Percentiles rank a stretch among this genome's conserved stretches.
phyloP scores from a whole-genome alignment of 495 filamentous ascomycete species.

The Pyrenula massariospora region DNA sequence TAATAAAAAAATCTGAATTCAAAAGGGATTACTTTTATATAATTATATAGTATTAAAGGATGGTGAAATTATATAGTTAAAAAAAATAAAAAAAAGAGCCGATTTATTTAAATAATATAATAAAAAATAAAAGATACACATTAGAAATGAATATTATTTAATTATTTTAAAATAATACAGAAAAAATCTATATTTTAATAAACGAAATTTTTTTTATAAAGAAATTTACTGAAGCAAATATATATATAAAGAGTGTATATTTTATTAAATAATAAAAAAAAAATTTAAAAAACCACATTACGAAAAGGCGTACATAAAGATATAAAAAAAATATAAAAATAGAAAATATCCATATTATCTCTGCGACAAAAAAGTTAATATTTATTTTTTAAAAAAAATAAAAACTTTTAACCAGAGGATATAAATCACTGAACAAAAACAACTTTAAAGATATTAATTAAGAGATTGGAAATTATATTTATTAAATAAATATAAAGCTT shows the following conservation, averaged over 20 bases:
- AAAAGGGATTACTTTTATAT: not conserved
- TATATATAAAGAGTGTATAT: too few relatives aligned
- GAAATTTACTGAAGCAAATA: too few relatives aligned
- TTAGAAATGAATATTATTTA: not conserved
- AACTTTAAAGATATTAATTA: too few relatives aligned
- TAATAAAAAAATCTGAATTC: too few relatives aligned
- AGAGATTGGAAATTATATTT: conserved; percentile 2
- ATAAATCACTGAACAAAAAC: too few relatives aligned
- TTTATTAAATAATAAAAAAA: not conserved
- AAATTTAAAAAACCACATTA: not conserved
- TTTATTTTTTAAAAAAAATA: conserved; percentile 2
- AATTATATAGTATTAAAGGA: not conserved
- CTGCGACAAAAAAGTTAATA: not conserved
- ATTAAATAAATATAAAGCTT: not conserved
- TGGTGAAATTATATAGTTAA: too few relatives aligned
- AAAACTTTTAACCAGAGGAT: too few relatives aligned
- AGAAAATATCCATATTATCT: not conserved
- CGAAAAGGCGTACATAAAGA: not conserved
- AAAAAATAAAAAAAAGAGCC: too few relatives aligned
- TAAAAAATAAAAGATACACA: not conserved
- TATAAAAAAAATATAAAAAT: too few relatives aligned
- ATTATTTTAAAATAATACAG: too few relatives aligned
- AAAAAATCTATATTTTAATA: too few relatives aligned
- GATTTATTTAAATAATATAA: not conserved
- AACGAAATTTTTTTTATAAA: too few relatives aligned